Conservation (phyloP, 352 stramenopile genomes). For the Elongisporangium anandrum region DNA sequence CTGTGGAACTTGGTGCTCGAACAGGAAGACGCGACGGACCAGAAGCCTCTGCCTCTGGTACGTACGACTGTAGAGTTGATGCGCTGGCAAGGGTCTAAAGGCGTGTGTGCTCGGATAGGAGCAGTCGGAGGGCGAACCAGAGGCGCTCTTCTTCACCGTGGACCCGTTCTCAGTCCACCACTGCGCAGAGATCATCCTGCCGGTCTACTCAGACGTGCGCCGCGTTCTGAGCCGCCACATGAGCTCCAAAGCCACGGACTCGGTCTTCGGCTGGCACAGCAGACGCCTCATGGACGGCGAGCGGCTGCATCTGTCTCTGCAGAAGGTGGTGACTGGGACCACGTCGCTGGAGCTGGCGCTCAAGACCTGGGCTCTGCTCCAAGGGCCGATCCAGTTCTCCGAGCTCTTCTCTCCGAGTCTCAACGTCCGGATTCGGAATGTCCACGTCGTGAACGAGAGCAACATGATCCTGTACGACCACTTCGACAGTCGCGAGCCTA, state of each 20-base stretch:
- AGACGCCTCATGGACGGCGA: slow-evolving; percentile 26
- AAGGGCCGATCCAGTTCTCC: slow-evolving; percentile 16
- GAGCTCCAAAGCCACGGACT: slow-evolving; percentile 34
- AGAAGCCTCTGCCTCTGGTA: too few species aligned
- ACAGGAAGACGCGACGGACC: background rate
- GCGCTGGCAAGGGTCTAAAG: too few species aligned
- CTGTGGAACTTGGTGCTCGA: slow-evolving; percentile 4
- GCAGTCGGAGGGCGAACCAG: too few species aligned
- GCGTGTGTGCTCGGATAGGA: too few species aligned
- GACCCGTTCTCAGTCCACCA: slow-evolving; percentile 21
- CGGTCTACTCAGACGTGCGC: slow-evolving; percentile 36
- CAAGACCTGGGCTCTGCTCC: slow-evolving; percentile 35
- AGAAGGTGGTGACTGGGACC: slow-evolving; percentile 35
- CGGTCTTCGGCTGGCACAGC: slow-evolving; percentile 50
- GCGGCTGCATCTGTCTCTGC: slow-evolving; percentile 51
- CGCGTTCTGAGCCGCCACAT: slow-evolving; percentile 35
- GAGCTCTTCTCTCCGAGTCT: slow-evolving; percentile 46
- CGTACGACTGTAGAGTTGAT: too few species aligned
- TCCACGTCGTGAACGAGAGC: slow-evolving; percentile 53
- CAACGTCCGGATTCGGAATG: slow-evolving; percentile 27
- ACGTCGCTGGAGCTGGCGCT: slow-evolving; percentile 23
- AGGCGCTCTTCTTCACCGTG: too few species aligned
- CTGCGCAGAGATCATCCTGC: slow-evolving; percentile 32
- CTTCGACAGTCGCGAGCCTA: slow-evolving; percentile 22
- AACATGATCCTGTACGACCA: slow-evolving; percentile 55